phyloP scores from a whole-genome alignment of 805 yeast genomes.

The Sungouiozyma intestinalis region DNA sequence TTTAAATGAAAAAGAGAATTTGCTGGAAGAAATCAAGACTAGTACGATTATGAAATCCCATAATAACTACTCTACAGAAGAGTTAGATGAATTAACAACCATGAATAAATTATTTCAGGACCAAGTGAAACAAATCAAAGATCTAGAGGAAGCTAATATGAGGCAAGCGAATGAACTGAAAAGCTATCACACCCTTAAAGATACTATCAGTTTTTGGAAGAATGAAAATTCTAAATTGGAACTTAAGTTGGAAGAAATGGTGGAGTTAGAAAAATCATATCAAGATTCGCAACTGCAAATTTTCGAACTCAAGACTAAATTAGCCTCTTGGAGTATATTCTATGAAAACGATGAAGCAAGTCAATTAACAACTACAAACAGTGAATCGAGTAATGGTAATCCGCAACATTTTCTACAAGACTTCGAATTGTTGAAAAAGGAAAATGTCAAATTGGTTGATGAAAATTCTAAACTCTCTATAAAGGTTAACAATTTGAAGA shows the following conservation, averaged over 20 bases:
- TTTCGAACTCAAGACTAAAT: conserved; percentile 36
- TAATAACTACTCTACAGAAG: conserved; percentile 19
- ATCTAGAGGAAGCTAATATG: conserved; percentile 42
- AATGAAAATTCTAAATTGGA: conserved; percentile 23
- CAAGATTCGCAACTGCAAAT: conserved; percentile 43
- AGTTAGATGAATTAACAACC: conserved; percentile 24
- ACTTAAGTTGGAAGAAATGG: conserved; percentile 35
- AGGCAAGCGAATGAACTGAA: conserved; percentile 44
- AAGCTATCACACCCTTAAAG: conserved; percentile 29
- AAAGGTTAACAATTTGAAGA: conserved; percentile 19
- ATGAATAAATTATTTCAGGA: conserved; percentile 30
- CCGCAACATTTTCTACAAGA: conserved; percentile 32
- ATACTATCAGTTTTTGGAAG: conserved; percentile 19
- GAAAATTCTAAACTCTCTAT: conserved; percentile 22
- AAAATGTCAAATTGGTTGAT: conserved; percentile 29
- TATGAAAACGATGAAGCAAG: conserved; percentile 1
- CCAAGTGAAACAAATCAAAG: conserved; percentile 37
- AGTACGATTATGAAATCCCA: conserved; percentile 30
- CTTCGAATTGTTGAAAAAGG: conserved; percentile 33
- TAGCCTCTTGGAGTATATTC: conserved; percentile 37
- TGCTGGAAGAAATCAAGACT: conserved; percentile 20
- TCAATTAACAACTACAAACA: neutral
- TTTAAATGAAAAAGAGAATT: conserved; percentile 17
- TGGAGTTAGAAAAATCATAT: conserved; percentile 34
- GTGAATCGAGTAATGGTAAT: neutral